Conservation (phyloP, 2,329 filamentous ascomycete genomes). For the Tolypocladium guangdongense region DNA sequence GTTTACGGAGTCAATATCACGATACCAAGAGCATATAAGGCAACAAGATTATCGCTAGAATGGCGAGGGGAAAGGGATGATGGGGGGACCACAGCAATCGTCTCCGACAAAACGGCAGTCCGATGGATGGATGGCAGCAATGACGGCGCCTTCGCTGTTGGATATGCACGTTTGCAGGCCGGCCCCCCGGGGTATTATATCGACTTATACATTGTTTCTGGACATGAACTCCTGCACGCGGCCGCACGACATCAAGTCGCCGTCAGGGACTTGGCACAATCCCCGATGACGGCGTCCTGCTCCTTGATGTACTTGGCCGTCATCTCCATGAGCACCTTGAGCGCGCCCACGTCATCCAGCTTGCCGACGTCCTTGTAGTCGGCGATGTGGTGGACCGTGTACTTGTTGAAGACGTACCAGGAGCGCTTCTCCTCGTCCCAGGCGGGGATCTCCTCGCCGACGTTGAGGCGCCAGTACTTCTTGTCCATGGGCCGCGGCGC, state of each 20-base stretch:
- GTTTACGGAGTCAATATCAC: neutral
- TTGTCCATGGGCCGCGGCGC: conserved; percentile 2
- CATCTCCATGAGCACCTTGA: neutral
- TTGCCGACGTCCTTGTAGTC: neutral
- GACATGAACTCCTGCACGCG: neutral
- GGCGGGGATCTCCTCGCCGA: conserved; percentile 3
- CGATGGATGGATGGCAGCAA: too few species aligned
- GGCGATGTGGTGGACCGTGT: neutral
- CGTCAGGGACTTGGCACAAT: neutral
- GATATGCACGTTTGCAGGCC: too few species aligned
- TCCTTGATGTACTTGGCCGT: neutral
- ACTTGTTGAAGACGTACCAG: neutral
- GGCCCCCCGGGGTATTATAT: too few species aligned
- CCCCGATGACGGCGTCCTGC: neutral
- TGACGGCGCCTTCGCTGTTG: too few species aligned
- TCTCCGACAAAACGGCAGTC: too few species aligned
- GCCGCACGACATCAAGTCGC: neutral
- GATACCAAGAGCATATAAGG: neutral
- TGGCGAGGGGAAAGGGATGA: neutral
- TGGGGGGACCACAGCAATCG: too few species aligned
- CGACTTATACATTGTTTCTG: neutral
- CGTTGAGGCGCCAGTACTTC: conserved; percentile 7
- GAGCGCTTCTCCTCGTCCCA: conserved; percentile 4
- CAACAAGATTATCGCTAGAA: neutral
- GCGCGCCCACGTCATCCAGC: neutral